Evolutionary conservation across 495 filamentous ascomycete species (phyloP), one percentile per base, ranked within the genome.

Genomic region (Daldinia childiae): DNA sequence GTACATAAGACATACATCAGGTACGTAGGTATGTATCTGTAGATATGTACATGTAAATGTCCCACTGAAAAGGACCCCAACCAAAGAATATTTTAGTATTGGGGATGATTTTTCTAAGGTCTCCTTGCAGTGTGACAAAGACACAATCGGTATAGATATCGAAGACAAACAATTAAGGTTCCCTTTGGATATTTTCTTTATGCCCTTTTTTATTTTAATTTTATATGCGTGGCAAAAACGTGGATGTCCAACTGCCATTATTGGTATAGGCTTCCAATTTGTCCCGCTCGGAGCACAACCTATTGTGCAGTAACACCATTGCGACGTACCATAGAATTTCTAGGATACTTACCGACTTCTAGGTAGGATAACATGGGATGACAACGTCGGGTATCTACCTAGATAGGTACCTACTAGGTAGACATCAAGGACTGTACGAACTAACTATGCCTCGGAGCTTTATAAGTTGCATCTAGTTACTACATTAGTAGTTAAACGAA

Each of bases 331-430:
- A 26, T 26, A 15, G 27, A 30, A 48, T 7, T 56, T 24, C 34
- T 36, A 5, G 34, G 34, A 36, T 36, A 36, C 34, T 3, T 36
- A 36, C 34, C 12, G 14, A 14, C 34, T 36, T 62, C 39, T 36
- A 27, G 19, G n/a, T 36, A 27, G 19, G n/a, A 45, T 36, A 26
- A 58, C 32, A 63, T 72, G 54, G 69, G 69, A 72, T 62, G 69
- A 72, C 69, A 68, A 50, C 60, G 38, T 59, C 29, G 34, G 61
- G 30, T 59, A n/a, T 30, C 54, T 34, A 15, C 36, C 29, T 36
- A 36, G 34, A 14, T 34, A 36, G 34, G 26, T 27, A 27, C 26
- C 26, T 26, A 26, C 2, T 32, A 36, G 32, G 34, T 36, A 48
- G 43, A 9, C 43, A 24, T 21, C 17, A 17, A 26, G 39, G n/a